These are phyloP conservation scores for Botrytis cinerea DNA, from an alignment of 2,329 filamentous ascomycete species.

Conservation along the genomic window DNA sequence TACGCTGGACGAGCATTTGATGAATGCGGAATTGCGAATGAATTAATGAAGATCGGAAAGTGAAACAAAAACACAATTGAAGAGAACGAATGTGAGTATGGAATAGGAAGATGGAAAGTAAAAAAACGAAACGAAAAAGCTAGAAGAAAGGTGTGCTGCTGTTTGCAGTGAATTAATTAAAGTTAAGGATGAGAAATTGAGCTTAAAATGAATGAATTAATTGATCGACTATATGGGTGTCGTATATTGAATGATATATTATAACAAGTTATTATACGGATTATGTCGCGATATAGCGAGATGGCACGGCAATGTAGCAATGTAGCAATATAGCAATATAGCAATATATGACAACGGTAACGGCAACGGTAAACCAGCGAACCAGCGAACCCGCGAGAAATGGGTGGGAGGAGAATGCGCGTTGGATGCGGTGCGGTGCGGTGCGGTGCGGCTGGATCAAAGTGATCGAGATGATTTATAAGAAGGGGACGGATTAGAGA, in stretches of 20 bases:
- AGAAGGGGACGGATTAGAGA: not conserved
- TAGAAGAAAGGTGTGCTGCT: conserved; percentile 9
- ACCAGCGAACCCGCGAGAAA: too few species aligned
- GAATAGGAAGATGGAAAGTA: not conserved
- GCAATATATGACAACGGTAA: too few species aligned
- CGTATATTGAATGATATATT: too few species aligned
- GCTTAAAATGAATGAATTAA: conserved; percentile 14
- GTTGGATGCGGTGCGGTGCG: not conserved
- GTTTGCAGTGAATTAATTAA: conserved; percentile 26
- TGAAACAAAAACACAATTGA: conserved; percentile 1
- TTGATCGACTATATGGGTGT: not conserved
- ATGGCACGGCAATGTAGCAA: too few species aligned
- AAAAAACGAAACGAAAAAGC: not conserved
- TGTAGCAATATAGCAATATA: too few species aligned
- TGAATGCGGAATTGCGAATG: conserved; percentile 13
- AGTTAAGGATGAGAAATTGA: conserved; percentile 19
- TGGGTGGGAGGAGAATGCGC: not conserved
- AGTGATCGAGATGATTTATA: not conserved
- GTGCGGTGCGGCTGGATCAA: not conserved
- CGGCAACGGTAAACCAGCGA: too few species aligned
- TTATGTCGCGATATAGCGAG: too few species aligned
- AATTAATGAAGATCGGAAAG: conserved; percentile 1
- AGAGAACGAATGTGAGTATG: conserved; percentile 12
- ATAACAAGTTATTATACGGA: too few species aligned
- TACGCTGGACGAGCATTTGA: conserved; percentile 20